Evolutionary conservation across 257 asterid genomes (phyloP).

Genomic region (Ballota nigra): DNA sequence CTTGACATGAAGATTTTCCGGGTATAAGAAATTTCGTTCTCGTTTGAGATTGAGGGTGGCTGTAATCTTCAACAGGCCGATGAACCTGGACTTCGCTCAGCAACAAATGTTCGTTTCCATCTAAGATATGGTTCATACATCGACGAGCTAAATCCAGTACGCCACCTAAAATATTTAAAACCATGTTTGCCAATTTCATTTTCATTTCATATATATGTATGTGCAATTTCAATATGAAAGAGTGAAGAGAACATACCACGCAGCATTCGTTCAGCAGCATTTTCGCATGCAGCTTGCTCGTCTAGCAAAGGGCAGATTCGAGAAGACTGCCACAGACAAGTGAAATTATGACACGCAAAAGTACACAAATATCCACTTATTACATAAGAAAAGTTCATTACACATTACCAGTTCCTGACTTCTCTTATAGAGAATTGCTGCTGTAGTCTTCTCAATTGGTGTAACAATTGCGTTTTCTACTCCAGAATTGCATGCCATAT

Average conservation of each 20-base stretch:
- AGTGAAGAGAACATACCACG: constrained; percentile 29
- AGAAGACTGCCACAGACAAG: constrained; percentile 27
- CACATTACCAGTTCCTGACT: constrained; percentile 49
- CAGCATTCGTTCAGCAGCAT: constrained; percentile 29
- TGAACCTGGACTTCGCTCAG: constrained; percentile 2
- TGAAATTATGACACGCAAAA: neutral
- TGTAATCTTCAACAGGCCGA: neutral
- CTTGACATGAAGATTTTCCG: constrained; percentile 35
- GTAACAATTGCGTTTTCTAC: constrained; percentile 22
- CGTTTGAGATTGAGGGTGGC: constrained; percentile 6
- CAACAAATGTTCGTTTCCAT: constrained; percentile 14
- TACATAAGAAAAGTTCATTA: neutral
- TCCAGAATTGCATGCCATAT: constrained; percentile 4
- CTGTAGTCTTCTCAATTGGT: constrained; percentile 40
- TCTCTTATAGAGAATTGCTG: constrained; percentile 39
- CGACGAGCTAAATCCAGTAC: constrained; percentile 30
- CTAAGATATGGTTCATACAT: constrained; percentile 13
- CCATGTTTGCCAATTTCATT: neutral
- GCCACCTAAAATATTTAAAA: constrained; percentile 23
- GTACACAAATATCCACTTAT: too few relatives aligned
- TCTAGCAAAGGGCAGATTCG: constrained; percentile 26
- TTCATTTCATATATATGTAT: neutral
- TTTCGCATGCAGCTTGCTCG: constrained; percentile 26
- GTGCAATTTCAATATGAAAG: neutral
- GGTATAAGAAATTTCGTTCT: constrained; percentile 14